Evolutionary conservation across 2,329 filamentous ascomycete species (phyloP).

Genomic region (Scytalidium lignicola): DNA sequence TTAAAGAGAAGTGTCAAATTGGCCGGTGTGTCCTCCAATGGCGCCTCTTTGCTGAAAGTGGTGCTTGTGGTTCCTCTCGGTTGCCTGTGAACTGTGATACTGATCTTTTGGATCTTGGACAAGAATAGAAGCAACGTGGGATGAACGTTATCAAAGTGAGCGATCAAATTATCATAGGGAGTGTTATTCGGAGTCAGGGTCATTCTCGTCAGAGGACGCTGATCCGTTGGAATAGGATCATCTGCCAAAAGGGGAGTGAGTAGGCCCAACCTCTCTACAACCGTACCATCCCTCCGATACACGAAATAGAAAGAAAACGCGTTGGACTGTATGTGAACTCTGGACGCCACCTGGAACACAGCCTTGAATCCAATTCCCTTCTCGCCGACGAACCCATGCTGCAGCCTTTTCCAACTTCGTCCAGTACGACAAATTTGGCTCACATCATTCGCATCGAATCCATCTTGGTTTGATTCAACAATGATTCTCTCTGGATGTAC

Average conservation of each 20-base stretch:
- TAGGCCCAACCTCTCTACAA: conserved; percentile 6
- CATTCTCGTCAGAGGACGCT: conserved; percentile 9
- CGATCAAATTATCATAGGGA: conserved; percentile 1
- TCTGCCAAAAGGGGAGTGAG: conserved; percentile 9
- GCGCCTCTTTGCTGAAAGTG: neutral
- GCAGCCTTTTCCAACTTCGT: conserved; percentile 37
- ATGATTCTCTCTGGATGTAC: neutral
- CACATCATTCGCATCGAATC: conserved; percentile 37
- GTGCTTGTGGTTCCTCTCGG: neutral
- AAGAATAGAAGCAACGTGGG: conserved; percentile 7
- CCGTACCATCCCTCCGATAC: conserved; percentile 2
- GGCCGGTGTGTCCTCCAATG: no score
- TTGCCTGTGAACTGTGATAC: conserved; percentile 2
- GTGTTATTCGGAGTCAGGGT: conserved; percentile 3
- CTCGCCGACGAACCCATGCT: conserved; percentile 24
- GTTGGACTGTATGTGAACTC: conserved; percentile 26
- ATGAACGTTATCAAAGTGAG: conserved; percentile 5
- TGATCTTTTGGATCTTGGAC: conserved; percentile 4
- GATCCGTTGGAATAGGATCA: conserved; percentile 1
- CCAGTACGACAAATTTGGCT: conserved; percentile 39
- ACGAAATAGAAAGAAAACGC: conserved; percentile 7
- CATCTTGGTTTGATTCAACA: conserved; percentile 35
- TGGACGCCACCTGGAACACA: conserved; percentile 28
- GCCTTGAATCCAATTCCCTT: conserved; percentile 34
- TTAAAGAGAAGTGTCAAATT: no score